phyloP scores from a whole-genome alignment of 306 rosid species.

The Begonia masoniana region DNA sequence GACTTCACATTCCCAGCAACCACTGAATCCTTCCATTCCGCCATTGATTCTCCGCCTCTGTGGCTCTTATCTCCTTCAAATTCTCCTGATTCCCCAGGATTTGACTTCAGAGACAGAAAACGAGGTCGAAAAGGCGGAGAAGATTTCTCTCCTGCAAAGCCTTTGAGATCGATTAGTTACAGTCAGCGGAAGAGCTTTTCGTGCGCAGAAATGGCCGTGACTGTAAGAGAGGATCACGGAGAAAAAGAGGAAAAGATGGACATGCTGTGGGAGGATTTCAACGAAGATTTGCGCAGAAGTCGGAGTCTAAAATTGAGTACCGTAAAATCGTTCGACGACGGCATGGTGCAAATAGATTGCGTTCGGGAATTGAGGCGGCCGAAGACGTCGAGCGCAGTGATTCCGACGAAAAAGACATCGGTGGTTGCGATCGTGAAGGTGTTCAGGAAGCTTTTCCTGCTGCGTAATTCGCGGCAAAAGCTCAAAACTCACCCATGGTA shows the following conservation, averaged over 20 bases:
- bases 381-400: neutral
- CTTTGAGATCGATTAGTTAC: neutral
- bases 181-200: constrained; percentile 4
- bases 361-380: neutral
- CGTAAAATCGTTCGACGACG: constrained; percentile 3
- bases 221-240: neutral
- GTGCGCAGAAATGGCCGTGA: neutral
- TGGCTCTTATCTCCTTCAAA: constrained; percentile 8
- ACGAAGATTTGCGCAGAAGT: constrained; percentile 11
- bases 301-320: constrained; percentile 6
- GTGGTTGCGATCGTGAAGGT: constrained; percentile 6
- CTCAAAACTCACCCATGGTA: constrained; percentile 7
- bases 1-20: constrained; percentile 11
- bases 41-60: constrained; percentile 11
- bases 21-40: neutral
- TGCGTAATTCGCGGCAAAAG: constrained; percentile 11
- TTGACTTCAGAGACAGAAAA: neutral
- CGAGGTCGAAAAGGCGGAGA: neutral
- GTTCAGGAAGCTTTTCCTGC: constrained; percentile 8
- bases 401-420: constrained; percentile 2
- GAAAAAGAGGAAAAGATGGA: constrained; percentile 8
- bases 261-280: constrained; percentile 11
- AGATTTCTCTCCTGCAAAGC: neutral
- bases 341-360: constrained; percentile 1
- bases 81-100: neutral